Percentiles rank a stretch among this genome's conserved stretches.
Conservation (phyloP, 176 grass and related monocot genomes). For the Cenchrus fungigraminus region DNA sequence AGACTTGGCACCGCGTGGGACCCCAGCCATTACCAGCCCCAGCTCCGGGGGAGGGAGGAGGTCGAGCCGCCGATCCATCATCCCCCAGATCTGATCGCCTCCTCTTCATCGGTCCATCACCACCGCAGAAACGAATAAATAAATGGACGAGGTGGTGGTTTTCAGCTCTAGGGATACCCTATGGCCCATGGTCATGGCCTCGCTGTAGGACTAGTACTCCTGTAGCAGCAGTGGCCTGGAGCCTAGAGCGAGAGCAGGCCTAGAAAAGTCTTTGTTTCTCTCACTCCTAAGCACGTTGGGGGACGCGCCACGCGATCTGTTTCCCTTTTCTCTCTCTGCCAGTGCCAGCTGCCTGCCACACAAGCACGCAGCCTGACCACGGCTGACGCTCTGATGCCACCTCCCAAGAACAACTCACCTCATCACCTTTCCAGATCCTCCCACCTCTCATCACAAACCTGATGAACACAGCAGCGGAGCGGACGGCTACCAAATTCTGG, state of each 20-base stretch:
- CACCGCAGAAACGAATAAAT: not conserved
- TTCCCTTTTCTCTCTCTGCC: not conserved
- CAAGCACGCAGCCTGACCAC: not conserved
- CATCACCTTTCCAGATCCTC: not conserved
- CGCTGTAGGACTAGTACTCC: not conserved
- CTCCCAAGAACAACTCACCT: not conserved
- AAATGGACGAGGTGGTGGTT: not conserved
- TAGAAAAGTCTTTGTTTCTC: constrained; percentile 25
- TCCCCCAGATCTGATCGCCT: constrained; percentile 11
- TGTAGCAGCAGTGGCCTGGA: not conserved
- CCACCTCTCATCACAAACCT: not conserved
- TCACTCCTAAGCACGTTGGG: constrained; percentile 46
- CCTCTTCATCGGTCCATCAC: not conserved
- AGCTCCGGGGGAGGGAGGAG: not conserved
- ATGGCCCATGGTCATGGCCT: not conserved
- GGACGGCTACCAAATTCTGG: not conserved
- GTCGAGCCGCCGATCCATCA: not conserved
- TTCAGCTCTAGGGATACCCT: not conserved
- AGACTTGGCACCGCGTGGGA: constrained; percentile 16
- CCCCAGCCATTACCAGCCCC: constrained; percentile 34
- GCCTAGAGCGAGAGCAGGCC: not conserved
- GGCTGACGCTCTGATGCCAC: constrained; percentile 11
- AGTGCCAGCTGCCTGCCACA: not conserved
- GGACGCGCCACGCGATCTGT: constrained; percentile 6
- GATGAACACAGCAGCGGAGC: not conserved